Evolutionary conservation across 768 basidiomycete genomes (phyloP), one percentile per base, ranked within the genome.

Genomic region (Lactarius pseudohatsudake): DNA sequence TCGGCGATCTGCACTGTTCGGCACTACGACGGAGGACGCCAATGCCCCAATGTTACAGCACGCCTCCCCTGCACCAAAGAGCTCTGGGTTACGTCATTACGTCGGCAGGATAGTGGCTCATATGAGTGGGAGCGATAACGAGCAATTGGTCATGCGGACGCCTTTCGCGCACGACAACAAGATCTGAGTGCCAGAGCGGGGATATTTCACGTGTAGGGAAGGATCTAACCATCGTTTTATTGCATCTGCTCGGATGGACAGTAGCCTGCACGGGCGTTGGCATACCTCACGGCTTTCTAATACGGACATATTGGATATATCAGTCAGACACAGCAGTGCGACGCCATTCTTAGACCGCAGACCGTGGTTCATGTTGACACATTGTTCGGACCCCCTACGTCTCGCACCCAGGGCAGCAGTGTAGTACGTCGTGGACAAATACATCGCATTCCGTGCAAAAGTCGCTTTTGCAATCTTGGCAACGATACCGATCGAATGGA

Each of bases 401-500:
- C 59, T 88, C 89, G 69, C 91, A 93, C 11, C 90, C 91, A 0
- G 96, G 95, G 79, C 96, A 99, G 66, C 92, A 94, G 74, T 98
- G 96, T 22, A 98, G 81, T 26, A 94, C 94, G 68, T 96, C 93
- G 72, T 98, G 97, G 5, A 98, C 88, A 73, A 98, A 97, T 22
- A 96, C 85, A 78, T 99, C 97, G 74, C 97, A 99, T 58, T 98
- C 96, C 30, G 88, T 84, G 75, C 97, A 98, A 74, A 98, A 99
- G 74, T 97, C 90, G 59, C 90, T 79, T 2, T 76, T 72, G 78
- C 97, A 98, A 30, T 91, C 90, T 2, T 89, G 88, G 76, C 97
- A 98, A 60, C 87, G 84, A 76, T 98, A 99, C 41, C 96, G 83
- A 20, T 94, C 92, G 7, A 92, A 79, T 0, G 92, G 86, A 70